phyloP scores from a whole-genome alignment of 1,284 basidiomycete genomes.

The Moesziomyces aphidis region DNA sequence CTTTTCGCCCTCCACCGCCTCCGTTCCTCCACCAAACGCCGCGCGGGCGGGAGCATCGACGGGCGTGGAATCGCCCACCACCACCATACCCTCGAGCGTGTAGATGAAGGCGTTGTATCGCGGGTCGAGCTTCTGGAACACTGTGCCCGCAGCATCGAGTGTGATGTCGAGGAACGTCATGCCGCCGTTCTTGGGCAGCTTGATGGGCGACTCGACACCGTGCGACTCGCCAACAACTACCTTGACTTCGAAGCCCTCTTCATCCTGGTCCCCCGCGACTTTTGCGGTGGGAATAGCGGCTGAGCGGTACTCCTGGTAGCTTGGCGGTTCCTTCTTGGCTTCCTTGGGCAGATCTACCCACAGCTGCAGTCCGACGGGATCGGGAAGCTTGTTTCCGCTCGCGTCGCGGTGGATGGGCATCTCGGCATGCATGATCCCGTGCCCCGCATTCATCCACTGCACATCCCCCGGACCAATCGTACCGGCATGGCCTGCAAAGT shows the following conservation, averaged over 20 bases:
- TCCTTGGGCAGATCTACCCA: conserved; percentile 92
- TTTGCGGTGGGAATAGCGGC: conserved; percentile 66
- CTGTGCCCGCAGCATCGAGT: conserved; percentile 75
- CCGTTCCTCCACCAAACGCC: conserved; percentile 9
- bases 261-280: conserved; percentile 78
- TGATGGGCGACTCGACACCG: conserved; percentile 85
- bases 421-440: conserved; percentile 68
- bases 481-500: conserved; percentile 83
- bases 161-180: conserved; percentile 91
- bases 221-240: conserved; percentile 90
- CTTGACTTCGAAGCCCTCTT: conserved; percentile 76
- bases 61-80: conserved; percentile 70
- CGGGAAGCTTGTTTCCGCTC: conserved; percentile 71
- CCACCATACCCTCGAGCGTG: conserved; percentile 71
- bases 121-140: conserved; percentile 85
- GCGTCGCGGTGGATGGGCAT: conserved; percentile 84
- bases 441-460: conserved; percentile 57
- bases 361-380: conserved; percentile 83
- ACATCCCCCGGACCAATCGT: conserved; percentile 76
- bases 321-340: conserved; percentile 80
- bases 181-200: conserved; percentile 79
- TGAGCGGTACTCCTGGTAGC: conserved; percentile 71
- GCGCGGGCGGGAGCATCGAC: not conserved
- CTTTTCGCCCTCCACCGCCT: not conserved
- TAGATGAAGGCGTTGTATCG: conserved; percentile 69